These are phyloP conservation scores for Pleurotus giganteus DNA, from an alignment of 768 basidiomycete species.

Conservation along the genomic window DNA sequence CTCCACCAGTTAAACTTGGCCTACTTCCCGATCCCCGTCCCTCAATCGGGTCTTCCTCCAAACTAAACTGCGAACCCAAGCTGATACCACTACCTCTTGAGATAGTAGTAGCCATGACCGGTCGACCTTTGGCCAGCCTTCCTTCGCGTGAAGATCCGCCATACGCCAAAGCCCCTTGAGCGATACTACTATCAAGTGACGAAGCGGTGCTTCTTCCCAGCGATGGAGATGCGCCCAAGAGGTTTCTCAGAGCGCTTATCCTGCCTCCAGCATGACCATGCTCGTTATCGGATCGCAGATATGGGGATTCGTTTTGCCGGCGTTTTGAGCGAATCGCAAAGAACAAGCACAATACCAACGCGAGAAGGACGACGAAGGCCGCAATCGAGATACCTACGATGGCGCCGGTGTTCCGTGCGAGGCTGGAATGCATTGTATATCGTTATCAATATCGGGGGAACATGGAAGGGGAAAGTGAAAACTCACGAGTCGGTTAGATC, in stretches of 20 bases:
- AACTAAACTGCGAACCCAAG: conserved; percentile 6
- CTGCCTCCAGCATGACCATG: background rate
- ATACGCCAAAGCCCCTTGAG: background rate
- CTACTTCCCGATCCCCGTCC: background rate
- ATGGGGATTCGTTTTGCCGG: background rate
- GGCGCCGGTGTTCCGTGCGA: conserved; percentile 1
- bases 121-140: background rate
- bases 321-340: background rate
- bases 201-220: background rate
- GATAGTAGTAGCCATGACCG: background rate
- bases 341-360: background rate
- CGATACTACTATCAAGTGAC: background rate
- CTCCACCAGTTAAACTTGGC: background rate
- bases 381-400: conserved; percentile 5
- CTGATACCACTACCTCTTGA: background rate
- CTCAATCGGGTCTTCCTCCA: background rate
- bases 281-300: background rate
- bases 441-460: background rate
- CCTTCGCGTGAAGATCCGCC: background rate
- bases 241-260: background rate
- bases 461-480: background rate
- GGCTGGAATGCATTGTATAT: background rate
- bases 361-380: background rate
- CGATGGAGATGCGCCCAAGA: background rate
- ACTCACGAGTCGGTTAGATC: conserved; percentile 1